Conservation (phyloP, 305 asterid species). For the Fraxinus platypoda region DNA sequence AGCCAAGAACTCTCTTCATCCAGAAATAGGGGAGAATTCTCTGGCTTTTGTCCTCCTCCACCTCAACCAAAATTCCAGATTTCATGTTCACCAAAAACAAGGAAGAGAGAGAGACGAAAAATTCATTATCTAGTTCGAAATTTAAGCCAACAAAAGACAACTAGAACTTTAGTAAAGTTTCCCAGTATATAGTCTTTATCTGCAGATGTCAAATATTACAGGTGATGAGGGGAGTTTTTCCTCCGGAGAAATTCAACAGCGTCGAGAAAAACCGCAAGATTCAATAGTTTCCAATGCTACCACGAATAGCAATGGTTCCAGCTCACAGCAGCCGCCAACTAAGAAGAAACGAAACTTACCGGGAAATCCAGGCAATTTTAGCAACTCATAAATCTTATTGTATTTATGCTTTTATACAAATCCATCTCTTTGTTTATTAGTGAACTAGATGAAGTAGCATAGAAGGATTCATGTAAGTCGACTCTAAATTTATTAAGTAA, state of each 20-base stretch:
- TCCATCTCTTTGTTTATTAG: neutral
- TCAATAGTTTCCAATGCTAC: conserved; percentile 24
- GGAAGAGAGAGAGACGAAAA: neutral
- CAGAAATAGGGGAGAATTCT: conserved; percentile 47
- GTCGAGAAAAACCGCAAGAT: conserved; percentile 33
- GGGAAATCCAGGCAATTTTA: conserved; percentile 64
- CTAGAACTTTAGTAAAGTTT: neutral
- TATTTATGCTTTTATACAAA: neutral
- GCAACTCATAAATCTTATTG: neutral
- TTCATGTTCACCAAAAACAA: conserved; percentile 36
- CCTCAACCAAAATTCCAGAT: conserved; percentile 30
- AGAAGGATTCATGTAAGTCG: neutral
- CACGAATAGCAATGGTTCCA: conserved; percentile 56
- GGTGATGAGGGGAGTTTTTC: conserved; percentile 89
- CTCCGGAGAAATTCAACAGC: conserved; percentile 71
- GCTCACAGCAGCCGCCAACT: conserved; percentile 43
- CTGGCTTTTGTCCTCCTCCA: conserved; percentile 57
- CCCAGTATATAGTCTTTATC: neutral
- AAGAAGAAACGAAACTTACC: conserved; percentile 74
- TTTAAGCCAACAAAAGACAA: conserved; percentile 14
- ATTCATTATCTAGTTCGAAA: neutral
- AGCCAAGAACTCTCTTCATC: conserved; percentile 23
- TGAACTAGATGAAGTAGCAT: neutral
- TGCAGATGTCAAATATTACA: conserved; percentile 64
- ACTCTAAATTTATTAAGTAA: neutral